Base-by-base conservation (phyloP, 208 protist genomes). In the Wallacemonas sp. region DNA sequence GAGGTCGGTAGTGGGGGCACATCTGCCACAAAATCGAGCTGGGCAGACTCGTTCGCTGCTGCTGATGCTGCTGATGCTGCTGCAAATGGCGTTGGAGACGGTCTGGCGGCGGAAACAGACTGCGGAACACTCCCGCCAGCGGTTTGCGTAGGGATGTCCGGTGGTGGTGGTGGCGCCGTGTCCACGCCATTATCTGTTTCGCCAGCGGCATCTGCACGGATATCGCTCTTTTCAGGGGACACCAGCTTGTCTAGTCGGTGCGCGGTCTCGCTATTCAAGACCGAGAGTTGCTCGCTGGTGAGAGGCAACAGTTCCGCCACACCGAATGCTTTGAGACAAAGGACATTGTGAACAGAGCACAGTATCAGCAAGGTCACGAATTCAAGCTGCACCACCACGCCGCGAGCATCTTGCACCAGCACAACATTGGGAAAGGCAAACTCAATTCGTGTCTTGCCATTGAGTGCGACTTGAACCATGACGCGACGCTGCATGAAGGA, bases 401-500 rank as follows among this genome's bases (percentile, higher is more conserved):
- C 61, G 6, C 11, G 14, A 9, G 44, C 16, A 24, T 66, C 61
- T 5, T 38, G 44, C 0, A 56, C 27, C 14, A 23, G 4, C 8
- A 66, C 30, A 2, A 4, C 23, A 11, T 27, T 36, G 21, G 61
- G 44, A 11, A 56, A 43, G 16, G 27, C 30, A 17, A 56, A 52
- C 33, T 52, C 30, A 6, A 56, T 21, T 6, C 23, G 44, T 24
- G 26, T 52, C 11, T 6, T 21, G 14, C 3, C 12, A n/a, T 56
- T 52, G 39, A 81, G 48, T 2, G 61, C 19, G 17, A 81, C 12
- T 39, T 74, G 65, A 4, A 70, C 70, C 3, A 81, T 17, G 1
- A 43, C 48, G 4, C 55, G 46, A 11, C 74, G 68, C 2, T 44
- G 41, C 3, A 80, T 23, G 23, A 72, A 75, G 1, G 57, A 34